Base-by-base conservation (phyloP, 139 green algal species). In the Micractinium conductrix region DNA sequence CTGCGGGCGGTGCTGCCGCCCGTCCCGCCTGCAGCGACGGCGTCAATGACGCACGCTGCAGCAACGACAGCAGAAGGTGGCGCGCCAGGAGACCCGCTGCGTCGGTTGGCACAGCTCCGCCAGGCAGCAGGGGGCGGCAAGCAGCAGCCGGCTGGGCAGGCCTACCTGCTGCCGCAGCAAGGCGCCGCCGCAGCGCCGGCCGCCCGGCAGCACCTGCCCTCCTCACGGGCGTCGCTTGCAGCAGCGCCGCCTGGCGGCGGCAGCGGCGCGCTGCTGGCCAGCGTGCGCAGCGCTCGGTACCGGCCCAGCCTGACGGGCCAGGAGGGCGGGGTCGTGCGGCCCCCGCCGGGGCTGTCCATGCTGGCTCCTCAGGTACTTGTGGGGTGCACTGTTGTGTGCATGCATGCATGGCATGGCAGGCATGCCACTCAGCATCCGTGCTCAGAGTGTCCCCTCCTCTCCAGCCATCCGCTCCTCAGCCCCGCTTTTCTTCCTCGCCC, bases 71-170 rank as follows among this genome's bases (percentile, higher is more conserved):
- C 67, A 70, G 79, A 33, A 0, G 79, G 42, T 1, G 62, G 40
- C 0, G 12, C 78, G 28, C 37, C 62, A 26, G 65, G 67, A 16
- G 79, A 80, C 26, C 69, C 80, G 53, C 70, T 85, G 80, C 80
- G 70, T 8, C 80, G 80, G 26, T 53, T 85, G 30, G 50, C 69
- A 6, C 50, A 80, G 40, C 70, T 85, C 28, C 80, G 80, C 69
- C 70, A 80, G 55, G 80, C 80, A 8, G 80, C 48, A 38, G 70
- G 50, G 1, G 65, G 63, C 12, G 62, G 62, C 33, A 71, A 71
- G 78, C 55, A 37, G 76, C 76, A 37, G 5, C 78, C 58, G 12
- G 28, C 30, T 17, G 33, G 45, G 73, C 73, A 53, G 38, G 35
- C 37, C 0, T 38, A 35, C 37, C 50, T 72, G 55, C 30, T 10